These are phyloP conservation scores for Colletotrichum orbiculare DNA, from an alignment of 2,329 filamentous ascomycete genomes.

Conservation along the genomic window DNA sequence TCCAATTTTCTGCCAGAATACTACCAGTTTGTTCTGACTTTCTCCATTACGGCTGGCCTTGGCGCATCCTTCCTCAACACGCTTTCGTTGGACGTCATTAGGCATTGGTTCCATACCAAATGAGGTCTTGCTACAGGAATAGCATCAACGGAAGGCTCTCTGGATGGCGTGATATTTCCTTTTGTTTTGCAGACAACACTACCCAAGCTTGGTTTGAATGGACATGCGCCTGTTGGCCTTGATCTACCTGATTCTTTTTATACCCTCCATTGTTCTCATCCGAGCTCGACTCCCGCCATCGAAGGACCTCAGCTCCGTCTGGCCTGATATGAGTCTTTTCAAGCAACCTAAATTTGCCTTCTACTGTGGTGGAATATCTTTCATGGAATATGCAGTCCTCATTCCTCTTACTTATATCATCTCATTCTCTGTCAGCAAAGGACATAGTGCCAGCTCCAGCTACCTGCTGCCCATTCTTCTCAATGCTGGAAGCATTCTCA, in stretches of 20 bases:
- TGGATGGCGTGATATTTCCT: constrained; percentile 76
- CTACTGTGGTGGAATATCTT: constrained; percentile 74
- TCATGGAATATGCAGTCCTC: constrained; percentile 80
- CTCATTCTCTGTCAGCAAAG: constrained; percentile 75
- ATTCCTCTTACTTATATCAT: constrained; percentile 87
- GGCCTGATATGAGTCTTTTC: constrained; percentile 75
- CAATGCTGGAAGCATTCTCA: constrained; percentile 84
- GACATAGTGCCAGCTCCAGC: constrained; percentile 72
- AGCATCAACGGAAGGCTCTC: constrained; percentile 78
- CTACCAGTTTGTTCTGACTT: constrained; percentile 86
- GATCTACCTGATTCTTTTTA: constrained; percentile 55
- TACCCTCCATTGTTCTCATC: constrained; percentile 60
- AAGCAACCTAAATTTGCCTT: constrained; percentile 69
- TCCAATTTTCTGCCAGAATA: constrained; percentile 62
- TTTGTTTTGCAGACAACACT: constrained; percentile 56
- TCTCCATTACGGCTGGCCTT: constrained; percentile 79
- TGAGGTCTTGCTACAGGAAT: constrained; percentile 87
- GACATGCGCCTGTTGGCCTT: constrained; percentile 62
- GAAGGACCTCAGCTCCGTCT: constrained; percentile 62
- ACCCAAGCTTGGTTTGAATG: constrained; percentile 44
- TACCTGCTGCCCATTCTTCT: constrained; percentile 85
- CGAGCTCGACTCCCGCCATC: constrained; percentile 70
- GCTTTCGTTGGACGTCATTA: constrained; percentile 80
- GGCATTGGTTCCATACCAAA: constrained; percentile 81
- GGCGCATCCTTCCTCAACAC: constrained; percentile 85